Percentiles rank a stretch among this genome's conserved stretches.
phyloP scores from a whole-genome alignment of 2,329 filamentous ascomycete genomes.

The Ceratocystiopsis sp. region DNA sequence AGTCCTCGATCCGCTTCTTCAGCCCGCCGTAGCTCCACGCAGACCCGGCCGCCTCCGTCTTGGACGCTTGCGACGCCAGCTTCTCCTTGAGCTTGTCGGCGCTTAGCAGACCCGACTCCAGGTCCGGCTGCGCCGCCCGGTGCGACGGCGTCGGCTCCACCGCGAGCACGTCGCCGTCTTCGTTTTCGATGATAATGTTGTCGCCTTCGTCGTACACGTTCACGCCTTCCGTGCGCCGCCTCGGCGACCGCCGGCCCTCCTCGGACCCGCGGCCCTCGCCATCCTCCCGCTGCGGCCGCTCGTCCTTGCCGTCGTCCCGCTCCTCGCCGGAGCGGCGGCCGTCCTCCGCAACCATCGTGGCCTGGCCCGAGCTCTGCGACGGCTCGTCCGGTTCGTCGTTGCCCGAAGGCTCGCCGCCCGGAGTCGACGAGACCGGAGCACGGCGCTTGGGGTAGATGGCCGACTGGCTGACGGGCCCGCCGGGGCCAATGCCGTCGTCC shows the following conservation, averaged over 20 bases:
- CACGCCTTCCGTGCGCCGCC: constrained; percentile 15
- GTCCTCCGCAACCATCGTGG: neutral
- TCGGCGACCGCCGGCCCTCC: constrained; percentile 3
- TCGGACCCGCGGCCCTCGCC: constrained; percentile 7
- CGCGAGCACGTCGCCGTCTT: constrained; percentile 70
- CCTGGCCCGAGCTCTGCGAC: constrained; percentile 3
- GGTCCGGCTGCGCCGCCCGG: neutral
- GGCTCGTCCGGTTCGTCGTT: constrained; percentile 12
- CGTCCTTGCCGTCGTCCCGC: neutral
- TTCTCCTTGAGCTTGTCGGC: constrained; percentile 10
- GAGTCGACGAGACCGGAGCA: constrained; percentile 3
- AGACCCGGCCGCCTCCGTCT: constrained; percentile 18
- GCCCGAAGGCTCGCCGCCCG: constrained; percentile 6
- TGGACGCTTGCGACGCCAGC: constrained; percentile 4
- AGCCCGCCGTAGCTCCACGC: constrained; percentile 27
- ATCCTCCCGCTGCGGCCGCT: constrained; percentile 1
- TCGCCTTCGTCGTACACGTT: constrained; percentile 70
- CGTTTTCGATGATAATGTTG: constrained; percentile 66
- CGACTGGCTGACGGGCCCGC: constrained; percentile 77
- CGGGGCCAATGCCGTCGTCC: constrained; percentile 57
- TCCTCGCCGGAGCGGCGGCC: neutral
- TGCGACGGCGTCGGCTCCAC: constrained; percentile 30
- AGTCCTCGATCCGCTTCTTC: constrained; percentile 32
- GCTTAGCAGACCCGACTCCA: neutral
- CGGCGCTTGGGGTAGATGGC: constrained; percentile 59